Conservation (phyloP, 1,284 basidiomycete genomes). For the Caloboletus firmus region DNA sequence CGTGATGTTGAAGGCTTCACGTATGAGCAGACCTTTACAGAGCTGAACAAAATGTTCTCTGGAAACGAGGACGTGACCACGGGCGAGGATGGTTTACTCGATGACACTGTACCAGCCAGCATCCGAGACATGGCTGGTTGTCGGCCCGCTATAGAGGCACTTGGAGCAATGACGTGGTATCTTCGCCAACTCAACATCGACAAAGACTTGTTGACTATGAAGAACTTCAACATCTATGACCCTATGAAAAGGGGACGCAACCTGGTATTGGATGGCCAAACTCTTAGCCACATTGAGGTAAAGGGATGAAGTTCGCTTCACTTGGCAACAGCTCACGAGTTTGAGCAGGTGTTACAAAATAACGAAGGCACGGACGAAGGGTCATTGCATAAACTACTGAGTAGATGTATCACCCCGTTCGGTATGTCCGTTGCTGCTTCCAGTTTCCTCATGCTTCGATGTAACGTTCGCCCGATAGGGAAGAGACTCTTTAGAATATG, state of each 20-base stretch:
- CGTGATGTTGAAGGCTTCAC: slow-evolving; percentile 80
- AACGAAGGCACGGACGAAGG: slow-evolving; percentile 91
- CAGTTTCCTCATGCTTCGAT: slow-evolving; percentile 8
- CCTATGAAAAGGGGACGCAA: slow-evolving; percentile 86
- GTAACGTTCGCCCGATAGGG: slow-evolving; percentile 44
- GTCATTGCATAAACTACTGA: slow-evolving; percentile 80
- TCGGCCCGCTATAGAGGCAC: slow-evolving; percentile 71
- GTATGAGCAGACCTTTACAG: slow-evolving; percentile 69
- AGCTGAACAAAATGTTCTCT: slow-evolving; percentile 72
- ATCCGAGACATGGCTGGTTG: slow-evolving; percentile 73
- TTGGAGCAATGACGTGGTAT: slow-evolving; percentile 93
- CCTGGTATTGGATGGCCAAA: slow-evolving; percentile 89
- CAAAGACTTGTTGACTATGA: slow-evolving; percentile 89
- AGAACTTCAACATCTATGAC: slow-evolving; percentile 95
- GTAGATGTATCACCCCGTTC: slow-evolving; percentile 85
- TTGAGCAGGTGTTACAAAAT: slow-evolving; percentile 74
- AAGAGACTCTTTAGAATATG: slow-evolving; percentile 93
- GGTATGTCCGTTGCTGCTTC: slow-evolving; percentile 47
- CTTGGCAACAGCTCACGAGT: slow-evolving; percentile 13
- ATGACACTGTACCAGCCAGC: slow-evolving; percentile 63
- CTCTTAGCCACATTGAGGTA: slow-evolving; percentile 90
- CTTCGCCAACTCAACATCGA: slow-evolving; percentile 91
- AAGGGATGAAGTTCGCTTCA: slow-evolving; percentile 4
- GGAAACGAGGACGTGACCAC: slow-evolving; percentile 45
- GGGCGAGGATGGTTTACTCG: slow-evolving; percentile 46